These are phyloP conservation scores for Ligustrum vulgare DNA, from an alignment of 257 asterid genomes.

Conservation along the genomic window DNA sequence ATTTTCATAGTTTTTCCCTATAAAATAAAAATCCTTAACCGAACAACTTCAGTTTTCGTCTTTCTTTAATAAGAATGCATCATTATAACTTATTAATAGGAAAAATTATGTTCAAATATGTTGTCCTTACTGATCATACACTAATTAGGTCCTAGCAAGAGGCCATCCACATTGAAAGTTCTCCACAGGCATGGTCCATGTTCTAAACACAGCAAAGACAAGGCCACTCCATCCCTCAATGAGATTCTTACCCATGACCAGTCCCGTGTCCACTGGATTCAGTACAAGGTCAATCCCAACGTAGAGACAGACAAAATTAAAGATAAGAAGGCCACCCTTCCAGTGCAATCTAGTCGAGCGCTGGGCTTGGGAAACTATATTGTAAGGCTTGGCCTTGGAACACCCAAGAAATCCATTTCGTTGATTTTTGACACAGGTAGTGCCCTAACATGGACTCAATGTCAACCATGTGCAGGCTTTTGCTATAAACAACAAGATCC, in stretches of 20 bases:
- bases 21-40: no score
- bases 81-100: neutral
- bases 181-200: conserved; percentile 69
- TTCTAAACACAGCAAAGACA: conserved; percentile 23
- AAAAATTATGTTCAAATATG: neutral
- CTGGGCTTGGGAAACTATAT: conserved; percentile 64
- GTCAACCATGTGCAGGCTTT: conserved; percentile 51
- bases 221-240: conserved; percentile 16
- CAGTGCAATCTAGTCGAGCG: conserved; percentile 48
- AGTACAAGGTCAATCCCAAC: conserved; percentile 36
- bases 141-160: conserved; percentile 45
- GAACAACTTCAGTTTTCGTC: neutral
- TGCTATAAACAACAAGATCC: conserved; percentile 68
- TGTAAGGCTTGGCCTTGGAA: conserved; percentile 64
- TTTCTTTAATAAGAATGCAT: neutral
- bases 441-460: conserved; percentile 85
- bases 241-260: conserved; percentile 14
- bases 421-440: conserved; percentile 83
- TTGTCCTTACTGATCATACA: neutral
- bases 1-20: no score
- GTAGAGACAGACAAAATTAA: neutral
- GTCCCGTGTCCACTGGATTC: conserved; percentile 13
- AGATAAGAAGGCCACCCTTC: conserved; percentile 36
- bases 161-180: conserved; percentile 49
- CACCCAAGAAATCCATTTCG: conserved; percentile 41